Conservation (phyloP, 1,139 yeast species). For the Nematodospora anomalae region DNA sequence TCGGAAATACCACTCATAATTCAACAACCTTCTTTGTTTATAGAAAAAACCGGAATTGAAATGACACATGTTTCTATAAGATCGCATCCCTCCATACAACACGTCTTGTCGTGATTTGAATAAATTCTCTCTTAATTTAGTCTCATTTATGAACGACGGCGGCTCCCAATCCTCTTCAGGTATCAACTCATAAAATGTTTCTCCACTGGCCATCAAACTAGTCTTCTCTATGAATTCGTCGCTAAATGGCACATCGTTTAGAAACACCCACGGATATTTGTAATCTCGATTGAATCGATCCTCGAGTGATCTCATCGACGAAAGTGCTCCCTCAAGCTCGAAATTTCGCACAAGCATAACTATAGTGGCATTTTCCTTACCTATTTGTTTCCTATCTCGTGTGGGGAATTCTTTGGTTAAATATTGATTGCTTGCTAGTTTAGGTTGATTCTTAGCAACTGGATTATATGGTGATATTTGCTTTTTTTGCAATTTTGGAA, state of each 20-base stretch:
- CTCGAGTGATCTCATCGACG: slow-evolving; percentile 46
- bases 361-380: slow-evolving; percentile 51
- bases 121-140: slow-evolving; percentile 28
- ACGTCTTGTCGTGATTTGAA: slow-evolving; percentile 26
- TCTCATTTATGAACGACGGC: slow-evolving; percentile 37
- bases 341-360: slow-evolving; percentile 47
- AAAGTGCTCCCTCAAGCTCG: slow-evolving; percentile 43
- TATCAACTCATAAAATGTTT: slow-evolving; percentile 50
- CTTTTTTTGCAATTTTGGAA: not conserved
- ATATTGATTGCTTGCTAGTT: slow-evolving; percentile 47
- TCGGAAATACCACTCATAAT: slow-evolving; percentile 48
- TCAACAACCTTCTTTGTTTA: slow-evolving; percentile 36
- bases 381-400: slow-evolving; percentile 37
- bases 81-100: slow-evolving; percentile 41
- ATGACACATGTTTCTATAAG: slow-evolving; percentile 51
- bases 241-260: slow-evolving; percentile 45
- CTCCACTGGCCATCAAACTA: slow-evolving; percentile 80
- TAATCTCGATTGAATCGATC: slow-evolving; percentile 48
- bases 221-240: slow-evolving; percentile 54
- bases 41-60: slow-evolving; percentile 49
- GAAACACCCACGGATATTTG: slow-evolving; percentile 48
- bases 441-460: slow-evolving; percentile 21
- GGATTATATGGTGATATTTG: slow-evolving; percentile 10
- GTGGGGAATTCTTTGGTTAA: slow-evolving; percentile 27
- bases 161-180: slow-evolving; percentile 46